Evolutionary conservation across 164 flowering plant species (phyloP).

Genomic region (Vitis rotundifolia): DNA sequence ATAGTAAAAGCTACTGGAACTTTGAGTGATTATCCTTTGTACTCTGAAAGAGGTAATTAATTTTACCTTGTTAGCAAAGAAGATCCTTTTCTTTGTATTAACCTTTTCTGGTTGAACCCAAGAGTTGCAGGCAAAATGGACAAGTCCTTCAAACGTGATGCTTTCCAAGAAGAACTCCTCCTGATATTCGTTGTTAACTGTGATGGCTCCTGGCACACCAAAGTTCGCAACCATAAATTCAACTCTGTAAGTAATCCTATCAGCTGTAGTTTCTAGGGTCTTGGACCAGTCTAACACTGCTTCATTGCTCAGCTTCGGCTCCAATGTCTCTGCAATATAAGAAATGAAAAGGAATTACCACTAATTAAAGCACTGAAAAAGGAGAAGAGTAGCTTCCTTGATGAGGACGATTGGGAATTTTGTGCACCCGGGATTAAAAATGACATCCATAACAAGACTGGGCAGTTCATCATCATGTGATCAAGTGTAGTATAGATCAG

Average conservation of each 20-base stretch:
- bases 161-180: constrained; percentile 22
- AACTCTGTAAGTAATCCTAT: constrained; percentile 4
- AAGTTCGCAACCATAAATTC: constrained; percentile 16
- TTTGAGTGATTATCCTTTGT: no score
- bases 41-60: no score
- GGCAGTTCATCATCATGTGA: no score
- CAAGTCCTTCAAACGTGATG: constrained; percentile 17
- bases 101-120: constrained; percentile 20
- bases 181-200: constrained; percentile 12
- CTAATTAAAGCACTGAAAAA: neutral
- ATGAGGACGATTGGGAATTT: neutral
- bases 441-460: no score
- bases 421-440: neutral
- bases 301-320: constrained; percentile 14
- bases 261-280: neutral
- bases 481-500: no score
- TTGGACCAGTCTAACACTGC: constrained; percentile 7
- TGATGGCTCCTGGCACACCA: constrained; percentile 22
- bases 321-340: constrained; percentile 4
- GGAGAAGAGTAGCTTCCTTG: neutral
- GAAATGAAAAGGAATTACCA: neutral
- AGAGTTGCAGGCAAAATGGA: constrained; percentile 22
- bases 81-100: constrained; percentile 12
- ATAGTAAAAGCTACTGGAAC: no score
- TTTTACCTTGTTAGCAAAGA: constrained; percentile 22